Conservation (phyloP, 805 yeast genomes). For the Alloascoidea hylecoeti region DNA sequence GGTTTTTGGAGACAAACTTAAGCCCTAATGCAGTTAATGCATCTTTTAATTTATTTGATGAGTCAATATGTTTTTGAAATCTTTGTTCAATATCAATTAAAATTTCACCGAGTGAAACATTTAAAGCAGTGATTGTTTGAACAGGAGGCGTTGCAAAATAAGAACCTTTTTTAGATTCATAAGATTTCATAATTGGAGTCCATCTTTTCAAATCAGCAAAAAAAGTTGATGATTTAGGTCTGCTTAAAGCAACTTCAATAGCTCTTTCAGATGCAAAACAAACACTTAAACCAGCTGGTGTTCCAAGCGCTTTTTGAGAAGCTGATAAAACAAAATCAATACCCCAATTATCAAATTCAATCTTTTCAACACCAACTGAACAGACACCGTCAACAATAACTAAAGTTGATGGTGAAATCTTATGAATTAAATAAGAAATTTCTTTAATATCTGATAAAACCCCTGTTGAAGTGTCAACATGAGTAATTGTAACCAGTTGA, state of each 20-base stretch:
- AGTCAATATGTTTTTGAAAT: conserved; percentile 36
- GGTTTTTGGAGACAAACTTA: conserved; percentile 33
- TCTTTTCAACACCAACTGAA: conserved; percentile 60
- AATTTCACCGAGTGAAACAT: conserved; percentile 51
- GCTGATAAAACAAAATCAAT: conserved; percentile 64
- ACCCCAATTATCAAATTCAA: conserved; percentile 65
- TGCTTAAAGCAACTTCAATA: conserved; percentile 32
- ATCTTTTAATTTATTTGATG: conserved; percentile 40
- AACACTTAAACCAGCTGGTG: conserved; percentile 64
- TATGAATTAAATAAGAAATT: conserved; percentile 33
- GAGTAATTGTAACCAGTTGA: conserved; percentile 54
- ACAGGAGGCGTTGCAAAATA: conserved; percentile 75
- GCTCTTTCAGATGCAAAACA: conserved; percentile 54
- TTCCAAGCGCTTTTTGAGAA: conserved; percentile 74
- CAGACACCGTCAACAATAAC: conserved; percentile 73
- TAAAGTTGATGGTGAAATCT: conserved; percentile 49
- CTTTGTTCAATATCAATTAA: conserved; percentile 33
- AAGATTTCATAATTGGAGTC: conserved; percentile 61
- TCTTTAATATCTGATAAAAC: conserved; percentile 47
- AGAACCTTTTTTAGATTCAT: conserved; percentile 48
- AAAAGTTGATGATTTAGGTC: conserved; percentile 25
- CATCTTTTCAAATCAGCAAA: conserved; percentile 58
- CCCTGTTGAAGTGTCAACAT: conserved; percentile 76
- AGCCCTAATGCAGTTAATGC: conserved; percentile 32
- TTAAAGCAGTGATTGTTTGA: conserved; percentile 56